phyloP scores from a whole-genome alignment of 2,329 filamentous ascomycete species.

The Parascedosporium putredinis region DNA sequence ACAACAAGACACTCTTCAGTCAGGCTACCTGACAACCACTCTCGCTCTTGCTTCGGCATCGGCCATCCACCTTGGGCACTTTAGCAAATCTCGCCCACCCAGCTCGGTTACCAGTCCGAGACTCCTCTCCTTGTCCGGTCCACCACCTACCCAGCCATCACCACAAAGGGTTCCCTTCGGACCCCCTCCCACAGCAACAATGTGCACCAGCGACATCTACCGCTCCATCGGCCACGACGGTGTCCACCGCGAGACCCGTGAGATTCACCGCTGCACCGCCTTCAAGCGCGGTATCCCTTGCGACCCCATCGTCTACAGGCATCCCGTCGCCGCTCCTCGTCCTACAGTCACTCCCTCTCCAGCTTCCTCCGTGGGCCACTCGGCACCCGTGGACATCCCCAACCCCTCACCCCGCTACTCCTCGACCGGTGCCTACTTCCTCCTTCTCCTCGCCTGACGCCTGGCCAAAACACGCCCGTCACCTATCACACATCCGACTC shows the following conservation, averaged over 20 bases:
- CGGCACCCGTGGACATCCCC: slow-evolving; percentile 26
- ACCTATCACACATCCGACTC: slow-evolving; percentile 4
- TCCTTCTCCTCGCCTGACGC: slow-evolving; percentile 16
- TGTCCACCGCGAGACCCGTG: slow-evolving; percentile 22
- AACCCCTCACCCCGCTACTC: slow-evolving; percentile 21
- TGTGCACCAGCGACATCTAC: slow-evolving; percentile 40
- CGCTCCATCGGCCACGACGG: slow-evolving; percentile 37
- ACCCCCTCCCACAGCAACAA: slow-evolving; percentile 23
- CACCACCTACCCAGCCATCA: neutral
- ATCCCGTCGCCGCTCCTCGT: slow-evolving; percentile 22
- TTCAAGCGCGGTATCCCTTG: slow-evolving; percentile 31
- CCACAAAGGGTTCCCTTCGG: neutral
- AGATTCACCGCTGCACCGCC: slow-evolving; percentile 26
- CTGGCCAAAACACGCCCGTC: neutral
- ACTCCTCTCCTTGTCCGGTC: too few species aligned
- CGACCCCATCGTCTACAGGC: slow-evolving; percentile 29
- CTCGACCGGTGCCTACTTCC: slow-evolving; percentile 26
- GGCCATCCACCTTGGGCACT: too few species aligned
- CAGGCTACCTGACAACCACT: too few species aligned
- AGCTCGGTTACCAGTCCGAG: too few species aligned
- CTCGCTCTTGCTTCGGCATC: neutral
- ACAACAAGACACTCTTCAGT: too few species aligned
- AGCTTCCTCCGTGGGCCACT: slow-evolving; percentile 12
- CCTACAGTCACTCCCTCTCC: slow-evolving; percentile 25
- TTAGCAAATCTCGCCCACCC: too few species aligned